A percentile compares a stretch with the other conserved stretches of the same genome.
Evolutionary conservation across 345 rosid species (phyloP).

Genomic region (Leavenworthia alabamica): DNA sequence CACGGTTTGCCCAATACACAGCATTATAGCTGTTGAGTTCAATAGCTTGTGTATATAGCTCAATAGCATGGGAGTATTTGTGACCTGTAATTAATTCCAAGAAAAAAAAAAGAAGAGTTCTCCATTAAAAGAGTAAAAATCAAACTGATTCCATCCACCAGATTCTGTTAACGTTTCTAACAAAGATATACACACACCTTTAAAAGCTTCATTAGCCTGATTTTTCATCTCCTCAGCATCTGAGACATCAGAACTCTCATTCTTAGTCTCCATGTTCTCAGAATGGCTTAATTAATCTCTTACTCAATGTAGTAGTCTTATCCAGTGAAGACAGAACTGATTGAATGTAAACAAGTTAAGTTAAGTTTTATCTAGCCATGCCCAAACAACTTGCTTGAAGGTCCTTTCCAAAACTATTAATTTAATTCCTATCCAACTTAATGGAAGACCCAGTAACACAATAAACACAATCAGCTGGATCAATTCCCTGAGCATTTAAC

Average conservation of each 20-base stretch:
- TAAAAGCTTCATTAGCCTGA: conserved; percentile 47
- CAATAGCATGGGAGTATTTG: conserved; percentile 74
- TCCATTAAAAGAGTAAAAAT: no score
- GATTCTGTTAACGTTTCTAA: background rate
- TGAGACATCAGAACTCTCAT: conserved; percentile 34
- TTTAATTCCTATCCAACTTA: no score
- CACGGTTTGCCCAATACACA: conserved; percentile 96
- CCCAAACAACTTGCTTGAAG: background rate
- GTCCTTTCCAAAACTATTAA: no score
- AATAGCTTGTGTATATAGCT: conserved; percentile 76
- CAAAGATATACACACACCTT: conserved; percentile 33
- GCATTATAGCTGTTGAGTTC: conserved; percentile 58
- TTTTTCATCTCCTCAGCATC: conserved; percentile 40
- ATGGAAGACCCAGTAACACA: background rate
- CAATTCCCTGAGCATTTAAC: no score
- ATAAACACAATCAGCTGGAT: conserved; percentile 1
- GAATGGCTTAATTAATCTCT: background rate
- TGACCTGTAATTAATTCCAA: conserved; percentile 65
- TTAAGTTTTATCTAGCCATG: background rate
- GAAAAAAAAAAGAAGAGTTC: no score
- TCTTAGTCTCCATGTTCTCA: conserved; percentile 26
- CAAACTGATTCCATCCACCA: background rate
- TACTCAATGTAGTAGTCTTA: no score
- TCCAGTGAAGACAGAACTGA: conserved; percentile 22
- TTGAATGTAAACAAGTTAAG: background rate